A percentile compares a stretch with the other conserved stretches of the same genome.
Evolutionary conservation across 2,329 filamentous ascomycete species (phyloP).

Genomic region (Colletotrichum plurivorum): DNA sequence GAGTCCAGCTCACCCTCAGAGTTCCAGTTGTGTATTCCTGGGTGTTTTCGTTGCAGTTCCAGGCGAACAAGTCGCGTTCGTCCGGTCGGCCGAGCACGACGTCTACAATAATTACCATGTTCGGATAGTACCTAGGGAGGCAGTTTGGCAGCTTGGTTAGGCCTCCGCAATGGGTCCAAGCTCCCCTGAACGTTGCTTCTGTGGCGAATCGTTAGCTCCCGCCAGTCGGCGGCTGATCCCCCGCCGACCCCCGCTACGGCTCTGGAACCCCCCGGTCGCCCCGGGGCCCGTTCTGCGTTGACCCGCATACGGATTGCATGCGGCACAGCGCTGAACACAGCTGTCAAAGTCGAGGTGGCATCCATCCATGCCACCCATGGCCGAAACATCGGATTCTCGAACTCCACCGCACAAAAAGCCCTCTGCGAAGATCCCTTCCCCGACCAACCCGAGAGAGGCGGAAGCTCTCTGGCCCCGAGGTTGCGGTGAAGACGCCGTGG

Average conservation of each 20-base stretch:
- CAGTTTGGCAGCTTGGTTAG: background rate
- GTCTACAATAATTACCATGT: too few relatives aligned
- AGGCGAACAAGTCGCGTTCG: background rate
- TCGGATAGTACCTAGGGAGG: background rate
- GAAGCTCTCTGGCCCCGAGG: background rate
- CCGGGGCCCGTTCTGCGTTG: slow-evolving; percentile 14
- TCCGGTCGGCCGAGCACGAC: too few relatives aligned
- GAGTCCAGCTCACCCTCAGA: too few relatives aligned
- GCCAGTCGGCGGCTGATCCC: slow-evolving; percentile 19
- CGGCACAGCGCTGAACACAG: slow-evolving; percentile 26
- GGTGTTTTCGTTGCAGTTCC: background rate
- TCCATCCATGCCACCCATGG: slow-evolving; percentile 14
- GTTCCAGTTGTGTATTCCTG: too few relatives aligned
- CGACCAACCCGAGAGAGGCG: background rate
- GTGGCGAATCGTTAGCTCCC: slow-evolving; percentile 11
- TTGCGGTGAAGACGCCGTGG: slow-evolving; percentile 6
- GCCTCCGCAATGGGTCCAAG: background rate
- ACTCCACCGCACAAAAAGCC: background rate
- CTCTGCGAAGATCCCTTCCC: background rate
- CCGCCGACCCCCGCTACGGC: slow-evolving; percentile 19
- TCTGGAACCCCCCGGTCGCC: slow-evolving; percentile 15
- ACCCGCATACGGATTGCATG: slow-evolving; percentile 28
- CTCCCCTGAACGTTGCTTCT: slow-evolving; percentile 12
- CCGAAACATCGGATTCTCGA: slow-evolving; percentile 30
- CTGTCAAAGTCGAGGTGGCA: slow-evolving; percentile 11